Base-by-base conservation (phyloP, 768 basidiomycete genomes). In the Lactifluus hygrophoroides region DNA sequence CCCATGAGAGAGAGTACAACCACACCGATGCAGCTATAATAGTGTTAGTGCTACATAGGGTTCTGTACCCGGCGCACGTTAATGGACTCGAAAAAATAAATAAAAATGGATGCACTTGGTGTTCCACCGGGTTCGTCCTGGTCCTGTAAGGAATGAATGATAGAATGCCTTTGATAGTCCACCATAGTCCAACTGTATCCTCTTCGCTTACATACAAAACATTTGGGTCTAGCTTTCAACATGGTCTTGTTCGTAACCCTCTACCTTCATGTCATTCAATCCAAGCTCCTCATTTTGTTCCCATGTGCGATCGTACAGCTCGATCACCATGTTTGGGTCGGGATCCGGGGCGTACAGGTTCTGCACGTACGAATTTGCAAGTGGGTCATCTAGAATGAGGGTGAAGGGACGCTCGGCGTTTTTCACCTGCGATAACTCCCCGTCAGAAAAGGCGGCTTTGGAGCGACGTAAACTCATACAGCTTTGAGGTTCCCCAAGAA, bases 271-370 rank as follows among this genome's bases (percentile, higher is more conserved):
- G 66, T 92, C 90, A 65, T 93, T 92, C 68, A 99, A 70, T 5
- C 95, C 96, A 14, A 98, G 76, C 50, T 93, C 91, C 69, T 98
- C 96, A 66, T 99, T 94, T 75, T 99, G 93, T 44, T 91, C 82
- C 75, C 80, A 89, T 3, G 83, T 83, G 49, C 96, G 77, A 40
- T 94, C 89, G 67, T 98, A 99, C 56, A 71, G 69, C 69, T 88
- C 90, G 51, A 89, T 79, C 30, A 71, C 76, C 89, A 99, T 91
- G 67, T 94, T 93, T 1, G 95, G 95, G 68, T 98, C 95, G 0
- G 90, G 85, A 68, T 99, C 95, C 4, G 96, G 96, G 0, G 96
- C 95, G 69, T 95, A 97, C n/a, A 94, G 66, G 69, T 93, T 96
- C 70, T 99, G 96, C 45, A 99, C 75, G 68, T 98, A 94, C 2